Conservation (phyloP, 2,329 filamentous ascomycete genomes). For the Endocalyx cinctus region DNA sequence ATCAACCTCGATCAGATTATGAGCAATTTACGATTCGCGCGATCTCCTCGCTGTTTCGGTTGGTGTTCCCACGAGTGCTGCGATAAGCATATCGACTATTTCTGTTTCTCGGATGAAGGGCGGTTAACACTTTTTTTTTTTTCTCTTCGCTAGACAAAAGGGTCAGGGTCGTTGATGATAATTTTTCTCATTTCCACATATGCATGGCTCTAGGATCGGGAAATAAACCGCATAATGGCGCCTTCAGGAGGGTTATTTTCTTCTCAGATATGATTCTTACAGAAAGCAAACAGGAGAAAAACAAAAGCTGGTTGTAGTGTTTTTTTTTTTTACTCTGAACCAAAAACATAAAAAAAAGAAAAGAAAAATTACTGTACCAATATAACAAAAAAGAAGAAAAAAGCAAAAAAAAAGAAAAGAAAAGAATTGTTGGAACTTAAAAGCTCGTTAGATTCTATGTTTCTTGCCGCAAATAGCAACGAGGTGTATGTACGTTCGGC, state of each 20-base stretch:
- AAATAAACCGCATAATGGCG: slow-evolving; percentile 24
- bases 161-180: slow-evolving; percentile 11
- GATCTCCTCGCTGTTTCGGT: slow-evolving; percentile 4
- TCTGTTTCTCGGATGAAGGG: slow-evolving; percentile 3
- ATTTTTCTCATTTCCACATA: slow-evolving; percentile 13
- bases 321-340: too few relatives aligned
- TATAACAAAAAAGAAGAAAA: too few relatives aligned
- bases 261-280: slow-evolving; percentile 19
- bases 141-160: slow-evolving; percentile 21
- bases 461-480: too few relatives aligned
- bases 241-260: slow-evolving; percentile 25
- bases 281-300: slow-evolving; percentile 20
- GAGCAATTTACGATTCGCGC: too few relatives aligned
- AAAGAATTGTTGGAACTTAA: too few relatives aligned
- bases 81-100: slow-evolving; percentile 7
- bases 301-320: slow-evolving; percentile 11
- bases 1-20: too few relatives aligned
- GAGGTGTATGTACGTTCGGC: too few relatives aligned
- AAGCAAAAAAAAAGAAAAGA: too few relatives aligned
- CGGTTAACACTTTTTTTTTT: slow-evolving; percentile 8
- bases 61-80: slow-evolving; percentile 13
- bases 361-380: too few relatives aligned
- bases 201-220: slow-evolving; percentile 22
- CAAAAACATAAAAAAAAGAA: too few relatives aligned
- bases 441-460: too few relatives aligned